Conservation (phyloP, 495 filamentous ascomycete species). For the Neurospora sp. region DNA sequence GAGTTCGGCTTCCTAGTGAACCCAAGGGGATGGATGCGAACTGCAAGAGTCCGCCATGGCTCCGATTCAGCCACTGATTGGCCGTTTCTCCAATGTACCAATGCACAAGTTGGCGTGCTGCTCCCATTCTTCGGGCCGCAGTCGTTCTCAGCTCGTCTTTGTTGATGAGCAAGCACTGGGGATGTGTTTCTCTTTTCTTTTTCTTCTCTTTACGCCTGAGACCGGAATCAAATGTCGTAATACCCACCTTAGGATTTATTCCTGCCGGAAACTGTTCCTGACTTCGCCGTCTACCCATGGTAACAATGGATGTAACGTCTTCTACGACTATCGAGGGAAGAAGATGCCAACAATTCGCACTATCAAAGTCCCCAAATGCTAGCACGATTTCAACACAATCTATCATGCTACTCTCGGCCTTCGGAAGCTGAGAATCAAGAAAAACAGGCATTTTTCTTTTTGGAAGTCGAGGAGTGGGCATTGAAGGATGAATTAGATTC, state of each 20-base stretch:
- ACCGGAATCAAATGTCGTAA: neutral
- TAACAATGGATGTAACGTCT: neutral
- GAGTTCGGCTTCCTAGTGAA: neutral
- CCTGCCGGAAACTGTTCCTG: neutral
- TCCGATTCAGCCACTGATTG: neutral
- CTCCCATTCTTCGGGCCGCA: neutral
- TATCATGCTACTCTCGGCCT: neutral
- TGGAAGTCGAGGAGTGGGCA: neutral
- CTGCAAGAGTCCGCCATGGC: neutral
- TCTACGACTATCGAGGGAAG: neutral
- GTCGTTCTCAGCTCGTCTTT: neutral
- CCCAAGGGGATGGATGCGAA: neutral
- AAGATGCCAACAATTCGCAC: neutral
- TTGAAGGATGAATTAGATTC: neutral
- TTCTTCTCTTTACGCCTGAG: neutral
- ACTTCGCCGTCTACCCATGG: neutral
- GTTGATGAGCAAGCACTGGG: neutral
- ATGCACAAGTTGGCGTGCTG: neutral
- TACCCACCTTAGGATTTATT: neutral
- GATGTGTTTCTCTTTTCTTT: neutral
- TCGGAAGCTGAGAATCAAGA: neutral
- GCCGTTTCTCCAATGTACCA: neutral
- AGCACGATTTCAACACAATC: neutral
- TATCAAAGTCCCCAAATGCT: neutral
- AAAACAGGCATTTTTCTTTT: neutral